Evolutionary conservation across 2,329 filamentous ascomycete species (phyloP), one percentile per base, ranked within the genome.

Genomic region (Fusarium domesticum): DNA sequence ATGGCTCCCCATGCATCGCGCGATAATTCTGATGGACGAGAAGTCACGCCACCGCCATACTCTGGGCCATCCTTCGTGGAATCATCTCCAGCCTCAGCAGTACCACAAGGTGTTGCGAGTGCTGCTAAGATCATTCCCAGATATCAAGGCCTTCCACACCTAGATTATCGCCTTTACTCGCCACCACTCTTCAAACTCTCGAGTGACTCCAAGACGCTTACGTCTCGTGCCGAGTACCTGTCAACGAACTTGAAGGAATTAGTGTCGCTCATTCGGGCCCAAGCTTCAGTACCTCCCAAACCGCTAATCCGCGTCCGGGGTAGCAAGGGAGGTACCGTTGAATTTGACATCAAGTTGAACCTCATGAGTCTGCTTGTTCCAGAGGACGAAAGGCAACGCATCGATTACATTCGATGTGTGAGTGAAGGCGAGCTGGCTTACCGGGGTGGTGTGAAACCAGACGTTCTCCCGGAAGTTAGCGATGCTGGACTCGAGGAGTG

Each of bases 281-380:
- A 79, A 43, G 71, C 75, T 12, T 71, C 71, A 1, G 65, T 81
- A 0, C 77, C 77, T 16, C 77, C 78, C 6, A 81, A 81, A 56
- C 76, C 74, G 0, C 68, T 74, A 48, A 69, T 81, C 17, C 68
- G 72, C 41, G 70, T 81, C 40, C 64, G 64, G 3, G 77, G 77
- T 35, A 70, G 63, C 23, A 69, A 71, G 20, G 64, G 67, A n/a
- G 59, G 63, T 45, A 64, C 57, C 49, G 54, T 74, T 23, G 77
- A 80, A 59, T 81, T 81, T 52, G 69, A 73, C 44, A 60, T 81
- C 46, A 74, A 71, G 55, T 63, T 80, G 33, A 81, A 81, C 57
- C 64, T 80, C 15, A 76, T 81, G 73, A 67, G 63, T 37, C 64
- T 80, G 10, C 65, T 81, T 5, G 67, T 80, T 2, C 69, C 76